Evolutionary conservation across 164 flowering plant species (phyloP).

Genomic region (Magnolia changhungtana): DNA sequence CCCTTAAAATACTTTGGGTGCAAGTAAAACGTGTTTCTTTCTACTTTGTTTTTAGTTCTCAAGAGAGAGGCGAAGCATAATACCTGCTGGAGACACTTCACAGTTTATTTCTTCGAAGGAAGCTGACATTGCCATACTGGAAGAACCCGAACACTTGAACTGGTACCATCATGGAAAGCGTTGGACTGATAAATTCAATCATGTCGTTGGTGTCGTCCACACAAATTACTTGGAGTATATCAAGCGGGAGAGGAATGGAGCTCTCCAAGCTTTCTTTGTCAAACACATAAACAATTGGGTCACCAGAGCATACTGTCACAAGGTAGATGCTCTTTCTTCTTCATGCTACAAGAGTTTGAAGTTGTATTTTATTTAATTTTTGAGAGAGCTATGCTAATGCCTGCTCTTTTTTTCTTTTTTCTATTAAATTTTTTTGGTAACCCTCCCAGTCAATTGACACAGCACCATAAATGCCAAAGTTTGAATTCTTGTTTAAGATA

Average conservation of each 20-base stretch:
- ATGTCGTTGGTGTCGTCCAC: conserved; percentile 80
- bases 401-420: neutral
- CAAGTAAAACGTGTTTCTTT: conserved; percentile 3
- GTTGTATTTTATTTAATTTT: neutral
- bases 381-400: neutral
- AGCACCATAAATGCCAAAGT: too few relatives aligned
- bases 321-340: conserved; percentile 34
- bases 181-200: conserved; percentile 84
- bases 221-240: conserved; percentile 79
- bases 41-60: conserved; percentile 43
- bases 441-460: neutral
- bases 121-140: conserved; percentile 84
- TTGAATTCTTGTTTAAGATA: too few relatives aligned
- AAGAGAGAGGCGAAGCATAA: conserved; percentile 67
- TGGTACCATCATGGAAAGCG: conserved; percentile 87
- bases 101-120: conserved; percentile 72
- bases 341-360: neutral
- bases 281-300: conserved; percentile 81
- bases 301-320: conserved; percentile 67
- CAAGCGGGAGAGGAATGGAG: conserved; percentile 80
- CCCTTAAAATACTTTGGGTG: neutral
- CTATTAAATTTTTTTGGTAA: neutral
- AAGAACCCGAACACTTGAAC: conserved; percentile 80
- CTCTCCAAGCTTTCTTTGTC: conserved; percentile 74
- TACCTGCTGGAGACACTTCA: conserved; percentile 81